Conservation (phyloP, 768 basidiomycete genomes). For the Amanita molliuscula region DNA sequence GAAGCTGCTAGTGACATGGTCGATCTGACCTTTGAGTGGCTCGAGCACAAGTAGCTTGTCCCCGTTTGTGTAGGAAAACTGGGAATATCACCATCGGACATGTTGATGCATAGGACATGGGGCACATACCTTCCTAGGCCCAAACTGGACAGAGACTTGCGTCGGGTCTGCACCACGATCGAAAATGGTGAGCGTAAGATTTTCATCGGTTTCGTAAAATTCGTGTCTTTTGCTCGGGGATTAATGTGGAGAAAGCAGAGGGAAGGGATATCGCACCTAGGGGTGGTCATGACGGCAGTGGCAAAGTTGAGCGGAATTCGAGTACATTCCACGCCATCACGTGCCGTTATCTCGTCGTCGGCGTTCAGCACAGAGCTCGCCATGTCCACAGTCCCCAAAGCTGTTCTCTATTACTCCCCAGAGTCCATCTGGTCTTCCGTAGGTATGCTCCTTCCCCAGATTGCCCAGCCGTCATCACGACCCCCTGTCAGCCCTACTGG, state of each 20-base stretch:
- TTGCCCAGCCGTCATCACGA: background rate
- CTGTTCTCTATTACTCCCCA: constrained; percentile 66
- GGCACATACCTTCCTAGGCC: constrained; percentile 46
- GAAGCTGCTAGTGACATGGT: constrained; percentile 47
- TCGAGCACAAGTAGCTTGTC: constrained; percentile 64
- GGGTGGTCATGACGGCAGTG: constrained; percentile 21
- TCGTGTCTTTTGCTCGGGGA: constrained; percentile 46
- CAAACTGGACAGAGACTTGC: constrained; percentile 51
- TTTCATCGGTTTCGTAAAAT: constrained; percentile 82
- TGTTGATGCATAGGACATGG: background rate
- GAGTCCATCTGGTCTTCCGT: constrained; percentile 55
- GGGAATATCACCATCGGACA: constrained; percentile 5
- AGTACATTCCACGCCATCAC: constrained; percentile 24
- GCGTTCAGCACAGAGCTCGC: background rate
- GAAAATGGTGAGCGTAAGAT: constrained; percentile 63
- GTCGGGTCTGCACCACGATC: constrained; percentile 65
- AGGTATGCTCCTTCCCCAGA: constrained; percentile 28
- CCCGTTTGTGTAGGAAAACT: constrained; percentile 58
- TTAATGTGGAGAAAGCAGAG: background rate
- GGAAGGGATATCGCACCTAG: constrained; percentile 17
- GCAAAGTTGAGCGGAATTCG: constrained; percentile 14
- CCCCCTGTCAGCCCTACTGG: constrained; percentile 33
- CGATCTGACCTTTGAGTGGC: constrained; percentile 78
- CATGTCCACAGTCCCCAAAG: constrained; percentile 47
- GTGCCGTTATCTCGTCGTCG: background rate